These are phyloP conservation scores for Nemania sp. DNA, from an alignment of 2,329 filamentous ascomycete species.

Conservation along the genomic window DNA sequence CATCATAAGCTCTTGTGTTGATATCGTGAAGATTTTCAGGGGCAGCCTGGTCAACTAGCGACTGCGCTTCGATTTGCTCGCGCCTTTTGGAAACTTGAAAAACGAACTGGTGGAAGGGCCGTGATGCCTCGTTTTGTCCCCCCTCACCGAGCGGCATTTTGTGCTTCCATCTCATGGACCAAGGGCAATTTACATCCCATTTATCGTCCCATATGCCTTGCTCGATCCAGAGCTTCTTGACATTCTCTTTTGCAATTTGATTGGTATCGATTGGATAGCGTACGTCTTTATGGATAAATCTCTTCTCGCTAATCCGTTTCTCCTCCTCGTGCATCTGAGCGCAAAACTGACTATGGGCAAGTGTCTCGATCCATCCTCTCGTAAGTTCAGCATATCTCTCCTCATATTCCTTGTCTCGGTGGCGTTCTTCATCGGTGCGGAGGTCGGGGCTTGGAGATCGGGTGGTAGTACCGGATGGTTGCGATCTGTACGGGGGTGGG, in stretches of 20 bases:
- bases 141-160: constrained; percentile 16
- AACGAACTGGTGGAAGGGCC: constrained; percentile 33
- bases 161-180: constrained; percentile 35
- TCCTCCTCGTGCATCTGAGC: too few species aligned
- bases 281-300: background rate
- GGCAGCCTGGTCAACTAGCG: background rate
- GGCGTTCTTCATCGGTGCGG: background rate
- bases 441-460: background rate
- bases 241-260: background rate
- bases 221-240: constrained; percentile 40
- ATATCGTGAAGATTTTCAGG: too few species aligned
- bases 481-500: constrained; percentile 16
- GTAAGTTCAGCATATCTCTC: background rate
- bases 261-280: too few species aligned
- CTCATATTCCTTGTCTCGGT: background rate
- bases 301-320: background rate
- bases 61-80: constrained; percentile 8
- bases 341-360: too few species aligned
- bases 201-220: constrained; percentile 42
- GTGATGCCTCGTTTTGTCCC: constrained; percentile 15
- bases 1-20: constrained; percentile 31
- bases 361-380: too few species aligned
- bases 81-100: constrained; percentile 29
- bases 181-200: constrained; percentile 29
- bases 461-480: background rate